Percentiles rank a stretch among this genome's conserved stretches.
Conservation (phyloP, 352 stramenopile species). For the Phytophthora fragariaefolia region DNA sequence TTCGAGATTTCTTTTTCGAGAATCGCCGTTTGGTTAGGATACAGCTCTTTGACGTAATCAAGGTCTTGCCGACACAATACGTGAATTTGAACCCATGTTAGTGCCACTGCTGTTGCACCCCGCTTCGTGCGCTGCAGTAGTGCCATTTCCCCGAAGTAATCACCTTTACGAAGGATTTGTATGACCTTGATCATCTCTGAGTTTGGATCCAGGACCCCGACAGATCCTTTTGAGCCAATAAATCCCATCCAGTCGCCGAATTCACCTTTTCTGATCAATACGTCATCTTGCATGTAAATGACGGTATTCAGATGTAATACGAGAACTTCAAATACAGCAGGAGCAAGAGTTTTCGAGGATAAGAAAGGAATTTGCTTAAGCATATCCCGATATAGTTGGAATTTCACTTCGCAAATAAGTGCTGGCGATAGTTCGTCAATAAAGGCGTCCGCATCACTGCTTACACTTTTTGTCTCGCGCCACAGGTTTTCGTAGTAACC, state of each 20-base stretch:
- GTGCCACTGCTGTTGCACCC: conserved; percentile 67
- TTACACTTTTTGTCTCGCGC: conserved; percentile 62
- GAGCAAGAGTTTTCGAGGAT: conserved; percentile 56
- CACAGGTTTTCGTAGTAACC: conserved; percentile 70
- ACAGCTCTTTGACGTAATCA: conserved; percentile 70
- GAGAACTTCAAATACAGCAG: conserved; percentile 68
- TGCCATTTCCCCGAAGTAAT: conserved; percentile 85
- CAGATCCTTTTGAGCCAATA: conserved; percentile 72
- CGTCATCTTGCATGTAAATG: conserved; percentile 81
- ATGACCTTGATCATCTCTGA: conserved; percentile 57
- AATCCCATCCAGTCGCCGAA: conserved; percentile 82
- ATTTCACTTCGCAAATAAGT: conserved; percentile 73
- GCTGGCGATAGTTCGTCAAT: conserved; percentile 75
- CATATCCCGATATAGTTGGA: conserved; percentile 75
- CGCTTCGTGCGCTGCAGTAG: conserved; percentile 69
- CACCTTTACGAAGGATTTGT: conserved; percentile 67
- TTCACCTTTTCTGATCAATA: conserved; percentile 73
- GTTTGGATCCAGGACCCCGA: conserved; percentile 70
- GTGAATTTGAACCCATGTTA: conserved; percentile 82
- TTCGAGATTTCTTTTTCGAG: conserved; percentile 80
- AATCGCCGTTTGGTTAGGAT: conserved; percentile 57
- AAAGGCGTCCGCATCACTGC: conserved; percentile 59
- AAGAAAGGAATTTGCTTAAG: conserved; percentile 76
- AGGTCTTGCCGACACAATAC: conserved; percentile 66
- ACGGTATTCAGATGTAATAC: conserved; percentile 69